These are phyloP conservation scores for Didymella pomorum DNA, from an alignment of 2,329 filamentous ascomycete species.

Conservation along the genomic window DNA sequence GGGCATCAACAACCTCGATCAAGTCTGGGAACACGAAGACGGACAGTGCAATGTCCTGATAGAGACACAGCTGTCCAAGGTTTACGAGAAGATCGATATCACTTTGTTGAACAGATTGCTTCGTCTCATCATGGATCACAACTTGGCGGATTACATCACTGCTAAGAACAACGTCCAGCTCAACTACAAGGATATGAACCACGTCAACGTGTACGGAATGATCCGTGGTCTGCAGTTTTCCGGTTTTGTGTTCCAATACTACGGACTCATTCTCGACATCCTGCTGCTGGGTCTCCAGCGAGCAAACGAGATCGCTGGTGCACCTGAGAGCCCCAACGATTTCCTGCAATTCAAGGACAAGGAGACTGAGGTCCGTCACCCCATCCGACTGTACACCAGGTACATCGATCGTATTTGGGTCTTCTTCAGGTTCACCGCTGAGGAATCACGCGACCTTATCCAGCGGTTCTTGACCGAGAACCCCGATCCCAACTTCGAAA, in stretches of 20 bases:
- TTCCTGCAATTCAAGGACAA: constrained; percentile 96
- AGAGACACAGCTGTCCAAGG: constrained; percentile 97
- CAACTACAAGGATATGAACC: constrained; percentile 99
- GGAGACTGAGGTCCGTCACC: constrained; percentile 90
- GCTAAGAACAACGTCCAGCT: constrained; percentile 99
- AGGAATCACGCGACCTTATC: constrained; percentile 94
- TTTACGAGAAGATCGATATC: constrained; percentile 98
- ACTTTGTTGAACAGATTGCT: constrained; percentile 93
- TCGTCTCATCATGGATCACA: constrained; percentile 98
- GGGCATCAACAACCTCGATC: constrained; percentile 96
- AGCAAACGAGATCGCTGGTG: constrained; percentile 96
- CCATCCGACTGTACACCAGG: constrained; percentile 94
- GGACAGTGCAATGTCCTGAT: constrained; percentile 99
- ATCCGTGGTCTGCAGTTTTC: constrained; percentile 98
- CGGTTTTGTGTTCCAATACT: constrained; percentile 98
- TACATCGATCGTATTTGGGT: constrained; percentile 99
- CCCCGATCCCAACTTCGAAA: constrained; percentile 98
- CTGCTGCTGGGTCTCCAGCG: constrained; percentile 90
- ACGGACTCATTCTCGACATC: constrained; percentile 92
- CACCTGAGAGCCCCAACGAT: constrained; percentile 92
- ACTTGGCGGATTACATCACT: constrained; percentile 97
- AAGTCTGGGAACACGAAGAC: constrained; percentile 92
- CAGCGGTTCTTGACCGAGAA: constrained; percentile 98
- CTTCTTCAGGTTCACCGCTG: constrained; percentile 90
- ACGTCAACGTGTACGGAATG: constrained; percentile 98